phyloP scores from a whole-genome alignment of 257 asterid genomes.

The Gardenia jasminoides region DNA sequence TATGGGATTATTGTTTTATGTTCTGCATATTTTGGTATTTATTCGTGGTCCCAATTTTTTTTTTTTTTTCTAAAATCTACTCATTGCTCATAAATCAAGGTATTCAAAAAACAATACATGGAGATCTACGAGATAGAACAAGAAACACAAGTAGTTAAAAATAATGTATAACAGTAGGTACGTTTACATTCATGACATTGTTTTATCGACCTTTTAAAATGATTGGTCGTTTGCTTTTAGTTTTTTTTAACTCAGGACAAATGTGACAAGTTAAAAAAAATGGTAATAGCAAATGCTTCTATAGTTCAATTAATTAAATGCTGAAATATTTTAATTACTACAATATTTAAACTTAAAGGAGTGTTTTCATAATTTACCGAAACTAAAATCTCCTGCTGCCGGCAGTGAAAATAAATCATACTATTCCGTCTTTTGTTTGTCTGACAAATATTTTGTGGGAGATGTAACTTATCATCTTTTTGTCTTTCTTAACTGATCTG shows the following conservation, averaged over 20 bases:
- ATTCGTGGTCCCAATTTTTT: neutral
- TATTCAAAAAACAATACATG: neutral
- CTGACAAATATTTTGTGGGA: too few species aligned
- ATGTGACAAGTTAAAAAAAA: too few species aligned
- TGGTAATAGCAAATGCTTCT: neutral
- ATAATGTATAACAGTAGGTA: neutral
- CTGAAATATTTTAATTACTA: too few species aligned
- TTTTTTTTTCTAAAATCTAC: neutral
- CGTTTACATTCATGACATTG: too few species aligned
- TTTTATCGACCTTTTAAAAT: neutral
- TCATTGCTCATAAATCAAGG: neutral
- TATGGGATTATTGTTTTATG: neutral
- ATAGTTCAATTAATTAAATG: too few species aligned
- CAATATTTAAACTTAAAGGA: too few species aligned
- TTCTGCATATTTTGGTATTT: neutral
- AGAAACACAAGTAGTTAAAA: neutral
- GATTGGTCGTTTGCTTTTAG: too few species aligned
- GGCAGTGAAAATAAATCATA: too few species aligned
- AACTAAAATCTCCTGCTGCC: too few species aligned
- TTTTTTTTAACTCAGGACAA: neutral
- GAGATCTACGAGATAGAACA: conserved; percentile 9
- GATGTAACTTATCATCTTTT: too few species aligned
- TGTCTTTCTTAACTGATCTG: too few species aligned
- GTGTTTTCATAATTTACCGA: neutral
- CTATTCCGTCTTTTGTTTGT: too few species aligned